Evolutionary conservation across 2,329 filamentous ascomycete species (phyloP).

Genomic region (Gaeumannomyces tritici): DNA sequence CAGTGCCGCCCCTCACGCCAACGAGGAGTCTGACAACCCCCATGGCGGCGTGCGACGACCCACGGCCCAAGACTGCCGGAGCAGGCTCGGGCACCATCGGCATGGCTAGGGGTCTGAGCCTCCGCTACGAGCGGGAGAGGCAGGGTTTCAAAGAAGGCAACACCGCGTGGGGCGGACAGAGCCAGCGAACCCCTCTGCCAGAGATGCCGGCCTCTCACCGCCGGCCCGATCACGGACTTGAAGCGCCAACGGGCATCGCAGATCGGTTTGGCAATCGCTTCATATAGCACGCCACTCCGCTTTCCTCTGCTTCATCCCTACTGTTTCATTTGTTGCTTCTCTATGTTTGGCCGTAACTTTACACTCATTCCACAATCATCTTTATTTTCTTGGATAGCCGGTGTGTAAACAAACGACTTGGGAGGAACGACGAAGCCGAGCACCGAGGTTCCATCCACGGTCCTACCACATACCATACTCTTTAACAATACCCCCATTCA

Average conservation of each 20-base stretch:
- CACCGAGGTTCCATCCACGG: not conserved
- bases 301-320: not conserved
- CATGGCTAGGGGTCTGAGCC: slow-evolving; percentile 21
- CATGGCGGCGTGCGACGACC: slow-evolving; percentile 10
- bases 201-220: slow-evolving; percentile 6
- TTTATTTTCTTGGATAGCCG: not conserved
- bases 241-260: slow-evolving; percentile 15
- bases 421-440: not conserved
- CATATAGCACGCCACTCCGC: slow-evolving; percentile 13
- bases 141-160: not conserved
- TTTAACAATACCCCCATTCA: not conserved
- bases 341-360: not conserved
- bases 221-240: slow-evolving; percentile 10
- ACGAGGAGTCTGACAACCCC: slow-evolving; percentile 1
- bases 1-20: not conserved
- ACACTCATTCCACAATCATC: not conserved
- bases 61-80: slow-evolving; percentile 3
- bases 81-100: slow-evolving; percentile 16
- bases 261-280: slow-evolving; percentile 23
- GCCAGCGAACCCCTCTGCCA: slow-evolving; percentile 1
- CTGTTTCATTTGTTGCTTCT: not conserved
- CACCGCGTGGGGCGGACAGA: not conserved
- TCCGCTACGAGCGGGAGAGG: slow-evolving; percentile 10
- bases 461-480: not conserved
- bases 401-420: not conserved